Evolutionary conservation across 495 filamentous ascomycete genomes (phyloP).

Genomic region (Penicillium samsonianum): DNA sequence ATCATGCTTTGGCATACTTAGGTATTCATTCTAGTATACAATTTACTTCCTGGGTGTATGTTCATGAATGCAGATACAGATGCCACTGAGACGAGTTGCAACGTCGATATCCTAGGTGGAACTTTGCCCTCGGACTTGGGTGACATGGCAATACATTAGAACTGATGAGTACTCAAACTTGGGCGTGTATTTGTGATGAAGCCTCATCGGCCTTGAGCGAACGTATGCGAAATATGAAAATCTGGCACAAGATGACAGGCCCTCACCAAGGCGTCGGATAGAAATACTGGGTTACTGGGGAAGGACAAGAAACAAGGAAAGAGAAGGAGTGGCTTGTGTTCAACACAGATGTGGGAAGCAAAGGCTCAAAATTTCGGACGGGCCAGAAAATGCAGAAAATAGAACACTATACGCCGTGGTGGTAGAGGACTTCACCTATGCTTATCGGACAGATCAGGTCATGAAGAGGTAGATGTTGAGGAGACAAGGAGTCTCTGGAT

Average conservation of each 20-base stretch:
- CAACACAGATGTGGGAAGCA: background rate
- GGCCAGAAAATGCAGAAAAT: slow-evolving; percentile 20
- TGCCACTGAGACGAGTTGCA: too few relatives aligned
- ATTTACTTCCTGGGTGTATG: background rate
- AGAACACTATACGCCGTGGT: slow-evolving; percentile 30
- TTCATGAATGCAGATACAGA: background rate
- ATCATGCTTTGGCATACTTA: background rate
- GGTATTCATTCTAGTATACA: background rate
- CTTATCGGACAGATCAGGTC: slow-evolving; percentile 26
- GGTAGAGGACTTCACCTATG: slow-evolving; percentile 26
- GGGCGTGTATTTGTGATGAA: background rate
- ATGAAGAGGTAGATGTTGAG: slow-evolving; percentile 10
- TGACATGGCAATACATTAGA: background rate
- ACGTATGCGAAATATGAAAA: background rate
- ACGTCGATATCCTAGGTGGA: background rate
- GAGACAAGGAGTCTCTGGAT: slow-evolving; percentile 19
- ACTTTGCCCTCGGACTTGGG: background rate
- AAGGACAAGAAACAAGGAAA: background rate
- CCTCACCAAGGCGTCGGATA: background rate
- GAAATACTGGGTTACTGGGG: background rate
- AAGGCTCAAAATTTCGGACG: background rate
- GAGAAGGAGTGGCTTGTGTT: background rate
- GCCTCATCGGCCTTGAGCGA: background rate
- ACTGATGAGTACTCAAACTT: background rate
- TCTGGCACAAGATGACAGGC: background rate